Evolutionary conservation across 2,329 filamentous ascomycete genomes (phyloP), one percentile per base, ranked within the genome.

Genomic region (Cadophora gregata): DNA sequence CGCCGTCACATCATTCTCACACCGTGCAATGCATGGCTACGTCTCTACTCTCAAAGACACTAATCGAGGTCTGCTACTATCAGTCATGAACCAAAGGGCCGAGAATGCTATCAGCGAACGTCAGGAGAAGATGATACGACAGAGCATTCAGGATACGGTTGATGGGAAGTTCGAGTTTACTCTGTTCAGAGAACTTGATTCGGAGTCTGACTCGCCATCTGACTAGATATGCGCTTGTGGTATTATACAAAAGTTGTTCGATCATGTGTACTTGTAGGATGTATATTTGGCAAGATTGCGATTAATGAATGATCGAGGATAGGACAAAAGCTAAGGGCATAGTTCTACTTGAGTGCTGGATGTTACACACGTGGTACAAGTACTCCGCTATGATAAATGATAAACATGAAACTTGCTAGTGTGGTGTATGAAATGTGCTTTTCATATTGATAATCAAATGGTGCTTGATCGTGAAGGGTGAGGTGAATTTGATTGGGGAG

Each of bases 1-100:
- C 45, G 86, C 84, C 2, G 77, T 84, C 2, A 87, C 88, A 0
- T 76, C 77, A 1, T 89, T 91, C 74, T 85, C 84, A 0, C 78
- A 78, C 3, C 75, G 80, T 4, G 85, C 83, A 1, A 79, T 90
- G 1, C 73, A 77, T n/a, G 56, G 71, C 0, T 84, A 82, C 65
- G 77, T 84, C 33, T 69, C 74, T 7, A 73, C 64, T 3, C 75
- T 85, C 7, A 72, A 75, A n/a, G 68, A 69, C 10, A 74, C 73
- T 10, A 79, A 79, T 59, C 69, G 69, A 33, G 77, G 77, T 16
- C 68, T 80, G 16, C 36, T 70, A 7, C 63, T 80, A 19, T 75
- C 72, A 33, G 70, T 79, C 12, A 73, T 77, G 71, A 75, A 69
- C 51, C 76, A 78, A 51, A 73, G 72, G 55, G 55, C 71, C 14